phyloP scores from a whole-genome alignment of 2,329 filamentous ascomycete genomes.

The Cladosporium sp. region DNA sequence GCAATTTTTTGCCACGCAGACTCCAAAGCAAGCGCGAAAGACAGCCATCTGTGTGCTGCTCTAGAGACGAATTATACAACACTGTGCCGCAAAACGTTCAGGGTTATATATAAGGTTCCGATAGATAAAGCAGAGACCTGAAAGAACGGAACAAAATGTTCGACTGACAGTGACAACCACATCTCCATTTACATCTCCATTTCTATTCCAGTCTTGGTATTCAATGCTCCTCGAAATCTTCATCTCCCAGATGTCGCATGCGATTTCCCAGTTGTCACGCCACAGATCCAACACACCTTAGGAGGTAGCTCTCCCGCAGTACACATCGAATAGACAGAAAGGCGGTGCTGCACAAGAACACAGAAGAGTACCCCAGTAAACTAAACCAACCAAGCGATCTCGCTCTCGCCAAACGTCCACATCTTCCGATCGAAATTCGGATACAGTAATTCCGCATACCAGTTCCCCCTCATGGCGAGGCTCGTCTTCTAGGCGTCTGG shows the following conservation, averaged over 20 bases:
- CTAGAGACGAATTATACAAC: neutral
- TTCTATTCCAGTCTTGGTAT: neutral
- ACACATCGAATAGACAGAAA: neutral
- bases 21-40: neutral
- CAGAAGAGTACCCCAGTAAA: neutral
- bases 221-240: neutral
- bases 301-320: too few species aligned
- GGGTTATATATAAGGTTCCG: neutral
- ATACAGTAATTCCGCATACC: neutral
- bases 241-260: neutral
- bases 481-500: neutral
- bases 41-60: neutral
- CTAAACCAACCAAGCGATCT: neutral
- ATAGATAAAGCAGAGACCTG: neutral
- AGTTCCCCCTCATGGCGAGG: neutral
- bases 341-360: neutral
- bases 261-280: neutral
- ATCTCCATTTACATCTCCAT: too few species aligned
- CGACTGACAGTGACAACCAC: neutral
- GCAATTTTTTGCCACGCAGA: neutral
- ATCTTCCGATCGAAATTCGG: neutral
- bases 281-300: too few species aligned
- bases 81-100: neutral
- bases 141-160: neutral
- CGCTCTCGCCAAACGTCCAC: neutral